These are phyloP conservation scores for Plasmopara viticola DNA, from an alignment of 352 stramenopile genomes.

Conservation along the genomic window DNA sequence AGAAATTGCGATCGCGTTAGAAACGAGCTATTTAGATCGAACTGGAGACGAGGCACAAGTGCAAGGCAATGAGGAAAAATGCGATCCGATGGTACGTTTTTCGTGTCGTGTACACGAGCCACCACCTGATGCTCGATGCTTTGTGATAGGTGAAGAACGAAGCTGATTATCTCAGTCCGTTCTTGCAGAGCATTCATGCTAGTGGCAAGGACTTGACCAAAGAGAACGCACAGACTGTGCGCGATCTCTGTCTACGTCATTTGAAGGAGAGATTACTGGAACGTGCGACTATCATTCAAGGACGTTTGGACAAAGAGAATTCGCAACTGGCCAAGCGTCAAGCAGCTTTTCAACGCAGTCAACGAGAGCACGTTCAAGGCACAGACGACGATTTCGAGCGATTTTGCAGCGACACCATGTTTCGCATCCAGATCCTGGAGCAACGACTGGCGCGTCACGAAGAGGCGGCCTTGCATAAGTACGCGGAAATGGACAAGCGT, in stretches of 20 bases:
- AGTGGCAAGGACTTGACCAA: constrained; percentile 44
- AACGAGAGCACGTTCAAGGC: constrained; percentile 87
- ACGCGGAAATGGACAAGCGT: constrained; percentile 90
- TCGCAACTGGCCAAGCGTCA: constrained; percentile 87
- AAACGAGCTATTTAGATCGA: constrained; percentile 82
- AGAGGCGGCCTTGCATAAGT: constrained; percentile 90
- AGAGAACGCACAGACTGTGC: constrained; percentile 83
- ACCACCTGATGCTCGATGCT: background rate
- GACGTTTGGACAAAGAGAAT: constrained; percentile 91
- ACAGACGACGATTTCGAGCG: constrained; percentile 92
- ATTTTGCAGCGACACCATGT: constrained; percentile 94
- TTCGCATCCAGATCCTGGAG: constrained; percentile 94
- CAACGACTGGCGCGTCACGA: constrained; percentile 89
- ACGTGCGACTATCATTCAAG: constrained; percentile 93
- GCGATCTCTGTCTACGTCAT: constrained; percentile 88
- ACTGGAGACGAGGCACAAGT: constrained; percentile 58
- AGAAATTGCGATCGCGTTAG: constrained; percentile 79
- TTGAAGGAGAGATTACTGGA: constrained; percentile 91
- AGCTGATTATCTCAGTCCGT: constrained; percentile 92
- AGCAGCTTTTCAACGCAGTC: constrained; percentile 88
- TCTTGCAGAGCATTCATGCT: constrained; percentile 80
- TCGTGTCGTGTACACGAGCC: background rate
- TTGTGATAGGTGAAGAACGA: constrained; percentile 49
- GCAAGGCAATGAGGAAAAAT: constrained; percentile 48
- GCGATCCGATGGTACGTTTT: background rate